Conservation (phyloP, 805 yeast genomes). For the Saccharomycopsis sp. region DNA sequence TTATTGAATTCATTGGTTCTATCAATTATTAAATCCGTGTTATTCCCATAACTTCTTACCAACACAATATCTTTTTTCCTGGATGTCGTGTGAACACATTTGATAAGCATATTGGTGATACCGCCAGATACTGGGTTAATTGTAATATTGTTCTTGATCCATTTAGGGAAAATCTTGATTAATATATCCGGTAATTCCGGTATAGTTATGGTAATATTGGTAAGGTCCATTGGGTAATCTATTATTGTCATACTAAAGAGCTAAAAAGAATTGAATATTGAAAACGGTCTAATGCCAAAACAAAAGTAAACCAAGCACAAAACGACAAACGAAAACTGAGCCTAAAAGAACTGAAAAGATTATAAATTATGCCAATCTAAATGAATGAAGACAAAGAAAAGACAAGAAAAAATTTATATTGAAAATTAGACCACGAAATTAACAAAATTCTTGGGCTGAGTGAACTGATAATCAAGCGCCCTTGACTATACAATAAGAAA, state of each 20-base stretch:
- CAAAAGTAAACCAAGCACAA: too few relatives aligned
- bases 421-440: too few relatives aligned
- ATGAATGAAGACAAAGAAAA: too few relatives aligned
- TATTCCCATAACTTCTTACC: constrained; percentile 68
- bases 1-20: constrained; percentile 68
- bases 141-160: constrained; percentile 28
- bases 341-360: too few relatives aligned
- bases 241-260: constrained; percentile 16
- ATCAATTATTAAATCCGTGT: constrained; percentile 65
- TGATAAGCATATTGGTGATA: constrained; percentile 53
- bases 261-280: too few relatives aligned
- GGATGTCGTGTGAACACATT: constrained; percentile 32
- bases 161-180: constrained; percentile 37
- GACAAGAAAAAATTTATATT: too few relatives aligned
- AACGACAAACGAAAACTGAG: too few relatives aligned
- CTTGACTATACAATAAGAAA: too few relatives aligned
- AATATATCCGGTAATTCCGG: constrained; percentile 35
- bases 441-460: too few relatives aligned
- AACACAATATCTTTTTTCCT: constrained; percentile 35
- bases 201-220: constrained; percentile 8
- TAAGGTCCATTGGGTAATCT: constrained; percentile 16
- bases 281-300: too few relatives aligned
- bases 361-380: too few relatives aligned
- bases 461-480: too few relatives aligned
- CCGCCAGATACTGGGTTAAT: constrained; percentile 52